Percentiles rank a stretch among this genome's conserved stretches.
Evolutionary conservation across 1,139 yeast species (phyloP).

Genomic region (Hemisphaericaspora xylanilytica): DNA sequence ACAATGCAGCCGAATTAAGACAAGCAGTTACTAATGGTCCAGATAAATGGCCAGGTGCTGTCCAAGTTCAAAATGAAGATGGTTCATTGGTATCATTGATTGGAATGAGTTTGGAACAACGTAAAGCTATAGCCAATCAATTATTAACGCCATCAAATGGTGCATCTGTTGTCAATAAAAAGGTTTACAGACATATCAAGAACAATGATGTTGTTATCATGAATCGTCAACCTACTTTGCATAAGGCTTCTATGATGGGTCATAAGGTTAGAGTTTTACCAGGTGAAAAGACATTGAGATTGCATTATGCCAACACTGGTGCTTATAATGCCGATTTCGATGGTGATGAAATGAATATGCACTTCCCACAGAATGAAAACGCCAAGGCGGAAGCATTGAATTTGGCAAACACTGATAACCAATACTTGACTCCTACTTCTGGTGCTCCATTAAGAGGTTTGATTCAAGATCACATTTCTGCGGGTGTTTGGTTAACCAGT

Average conservation of each 20-base stretch:
- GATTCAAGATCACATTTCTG: conserved; percentile 98
- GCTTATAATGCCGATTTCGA: conserved; percentile 99
- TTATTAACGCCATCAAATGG: conserved; percentile 76
- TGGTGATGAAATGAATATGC: conserved; percentile 99
- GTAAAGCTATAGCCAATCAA: conserved; percentile 96
- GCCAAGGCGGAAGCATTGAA: conserved; percentile 96
- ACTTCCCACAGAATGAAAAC: conserved; percentile 97
- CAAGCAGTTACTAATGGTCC: conserved; percentile 98
- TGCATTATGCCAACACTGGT: conserved; percentile 98
- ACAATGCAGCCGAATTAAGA: conserved; percentile 86
- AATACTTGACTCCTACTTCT: conserved; percentile 95
- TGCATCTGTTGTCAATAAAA: conserved; percentile 70
- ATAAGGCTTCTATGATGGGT: conserved; percentile 99
- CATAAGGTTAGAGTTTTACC: conserved; percentile 96
- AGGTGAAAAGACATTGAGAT: conserved; percentile 92
- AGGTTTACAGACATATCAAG: conserved; percentile 89
- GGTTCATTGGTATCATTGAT: conserved; percentile 81
- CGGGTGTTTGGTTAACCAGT: conserved; percentile 97
- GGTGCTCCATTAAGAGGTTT: conserved; percentile 98
- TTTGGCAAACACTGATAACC: conserved; percentile 95
- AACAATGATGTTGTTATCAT: conserved; percentile 94
- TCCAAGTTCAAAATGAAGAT: conserved; percentile 93
- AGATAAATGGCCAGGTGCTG: conserved; percentile 98
- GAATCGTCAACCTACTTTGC: conserved; percentile 99
- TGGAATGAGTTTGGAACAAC: conserved; percentile 89